Base-by-base conservation (phyloP, 1,284 basidiomycete species). In the Ustilago cynodontis region DNA sequence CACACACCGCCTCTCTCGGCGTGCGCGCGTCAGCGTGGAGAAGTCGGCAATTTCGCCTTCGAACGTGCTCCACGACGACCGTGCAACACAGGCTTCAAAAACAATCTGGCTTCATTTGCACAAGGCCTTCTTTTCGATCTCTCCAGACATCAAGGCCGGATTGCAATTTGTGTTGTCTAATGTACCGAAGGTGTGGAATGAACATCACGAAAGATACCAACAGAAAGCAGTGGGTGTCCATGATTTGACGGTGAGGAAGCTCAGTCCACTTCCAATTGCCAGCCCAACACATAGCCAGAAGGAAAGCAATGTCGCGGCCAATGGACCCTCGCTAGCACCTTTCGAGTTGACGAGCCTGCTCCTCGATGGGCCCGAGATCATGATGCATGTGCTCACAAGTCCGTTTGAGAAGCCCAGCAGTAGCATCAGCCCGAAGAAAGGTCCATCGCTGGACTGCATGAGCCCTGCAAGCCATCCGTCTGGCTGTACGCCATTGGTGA, bases 271-370 rank as follows among this genome's bases (percentile, higher is more conserved):
- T 13, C 82, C 82, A 22, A 75, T 63, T 0, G 82, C 81, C 39
- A 84, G 59, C 0, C 82, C 82, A 5, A 84, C 62, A 24, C 81
- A 82, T 3, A 84, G 61, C 82, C 82, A 84, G 56, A 79, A 82
- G 13, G 71, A 76, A 7, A 84, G 62, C 51, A 84, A 49, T 1
- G 79, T 76, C 4, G 78, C 82, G 2, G 80, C 80, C 26, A 80
- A 39, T 4, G 69, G 68, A 0, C 67, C 71, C 29, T 76, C 73
- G 20, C 63, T 67, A 3, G 68, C 68, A 13, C 69, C 69, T 35
- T 76, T 75, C 16, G 70, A 64, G 41, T 75, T 71, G 22, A 63
- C 54, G 14, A 82, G 56, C 37, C 67, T 69, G 54, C 59, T 66
- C 24, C 69, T 59, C 13, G 59, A 50, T 3, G 82, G 82, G 0